phyloP scores from a whole-genome alignment of 306 rosid genomes.

The Cicer bijugum region DNA sequence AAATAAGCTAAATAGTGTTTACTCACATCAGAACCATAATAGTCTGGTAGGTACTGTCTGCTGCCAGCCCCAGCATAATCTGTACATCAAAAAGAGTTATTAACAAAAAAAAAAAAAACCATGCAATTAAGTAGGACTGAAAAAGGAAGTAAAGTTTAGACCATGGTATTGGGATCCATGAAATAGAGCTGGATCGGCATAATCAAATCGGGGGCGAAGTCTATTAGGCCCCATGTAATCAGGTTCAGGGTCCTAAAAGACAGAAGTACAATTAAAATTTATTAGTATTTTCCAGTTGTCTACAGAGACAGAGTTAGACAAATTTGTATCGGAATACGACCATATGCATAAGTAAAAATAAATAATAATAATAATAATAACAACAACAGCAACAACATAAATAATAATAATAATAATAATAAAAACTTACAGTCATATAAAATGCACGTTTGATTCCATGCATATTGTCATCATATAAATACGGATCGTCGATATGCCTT shows the following conservation, averaged over 20 bases:
- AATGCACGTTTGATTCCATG: slow-evolving; percentile 73
- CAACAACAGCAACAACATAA: too few relatives aligned
- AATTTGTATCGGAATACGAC: slow-evolving; percentile 6
- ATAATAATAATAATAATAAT: too few relatives aligned
- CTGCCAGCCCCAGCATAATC: slow-evolving; percentile 61
- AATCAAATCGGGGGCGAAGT: slow-evolving; percentile 72
- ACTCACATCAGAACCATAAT: slow-evolving; percentile 70
- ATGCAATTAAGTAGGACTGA: neutral
- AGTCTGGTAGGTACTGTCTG: slow-evolving; percentile 58
- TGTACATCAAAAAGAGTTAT: slow-evolving; percentile 41
- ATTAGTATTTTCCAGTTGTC: slow-evolving; percentile 20
- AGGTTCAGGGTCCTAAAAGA: slow-evolving; percentile 69
- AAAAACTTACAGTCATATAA: slow-evolving; percentile 64
- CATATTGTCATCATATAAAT: slow-evolving; percentile 51
- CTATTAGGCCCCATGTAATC: slow-evolving; percentile 65
- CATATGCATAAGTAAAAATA: neutral
- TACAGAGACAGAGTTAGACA: slow-evolving; percentile 7
- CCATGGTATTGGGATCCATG: slow-evolving; percentile 59
- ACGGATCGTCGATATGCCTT: slow-evolving; percentile 64
- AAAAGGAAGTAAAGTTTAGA: slow-evolving; percentile 35
- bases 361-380: too few relatives aligned
- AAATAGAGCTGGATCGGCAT: slow-evolving; percentile 59
- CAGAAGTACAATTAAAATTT: slow-evolving; percentile 34
- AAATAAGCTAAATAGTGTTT: slow-evolving; percentile 36
- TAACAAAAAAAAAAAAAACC: slow-evolving; percentile 19